A percentile compares a stretch with the other conserved stretches of the same genome.
Evolutionary conservation across 2,329 filamentous ascomycete species (phyloP).

Genomic region (Colletotrichum navitas): DNA sequence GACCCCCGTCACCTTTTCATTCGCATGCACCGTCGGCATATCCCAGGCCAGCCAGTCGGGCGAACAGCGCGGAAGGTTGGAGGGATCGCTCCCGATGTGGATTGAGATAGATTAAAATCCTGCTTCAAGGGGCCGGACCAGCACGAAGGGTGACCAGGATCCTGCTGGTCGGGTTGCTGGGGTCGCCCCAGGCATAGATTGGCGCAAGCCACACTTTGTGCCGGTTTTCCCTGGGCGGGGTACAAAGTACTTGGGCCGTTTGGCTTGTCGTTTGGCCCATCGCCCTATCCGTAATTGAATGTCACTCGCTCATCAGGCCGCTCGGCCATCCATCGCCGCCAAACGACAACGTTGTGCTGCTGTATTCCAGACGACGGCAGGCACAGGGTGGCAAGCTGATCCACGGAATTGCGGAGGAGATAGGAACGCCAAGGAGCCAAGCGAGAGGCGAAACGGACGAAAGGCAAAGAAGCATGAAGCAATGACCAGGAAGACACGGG

Average conservation of each 20-base stretch:
- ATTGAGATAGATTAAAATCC: constrained; percentile 40
- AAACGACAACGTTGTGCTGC: constrained; percentile 5
- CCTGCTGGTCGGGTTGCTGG: constrained; percentile 31
- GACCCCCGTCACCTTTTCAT: not conserved
- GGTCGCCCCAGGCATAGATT: not conserved
- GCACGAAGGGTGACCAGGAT: constrained; percentile 33
- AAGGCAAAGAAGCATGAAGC: constrained; percentile 12
- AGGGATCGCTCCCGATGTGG: constrained; percentile 39
- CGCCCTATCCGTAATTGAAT: not conserved
- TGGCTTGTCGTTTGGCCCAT: constrained; percentile 23
- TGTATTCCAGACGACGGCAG: constrained; percentile 35
- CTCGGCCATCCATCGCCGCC: not conserved
- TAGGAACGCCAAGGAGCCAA: constrained; percentile 7
- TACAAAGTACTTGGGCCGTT: not conserved
- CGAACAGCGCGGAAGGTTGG: constrained; percentile 24
- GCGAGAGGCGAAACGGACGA: constrained; percentile 24
- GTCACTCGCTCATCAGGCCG: not conserved
- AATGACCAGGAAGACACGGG: not conserved
- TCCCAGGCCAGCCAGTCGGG: constrained; percentile 32
- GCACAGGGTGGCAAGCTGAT: not conserved
- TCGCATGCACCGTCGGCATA: constrained; percentile 24
- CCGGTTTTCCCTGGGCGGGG: not conserved
- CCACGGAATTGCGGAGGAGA: constrained; percentile 28
- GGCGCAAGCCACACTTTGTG: constrained; percentile 9
- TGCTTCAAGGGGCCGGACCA: constrained; percentile 42